Percentiles rank a stretch among this genome's conserved stretches.
phyloP scores from a whole-genome alignment of 495 filamentous ascomycete species.

The Immersiella caudata region DNA sequence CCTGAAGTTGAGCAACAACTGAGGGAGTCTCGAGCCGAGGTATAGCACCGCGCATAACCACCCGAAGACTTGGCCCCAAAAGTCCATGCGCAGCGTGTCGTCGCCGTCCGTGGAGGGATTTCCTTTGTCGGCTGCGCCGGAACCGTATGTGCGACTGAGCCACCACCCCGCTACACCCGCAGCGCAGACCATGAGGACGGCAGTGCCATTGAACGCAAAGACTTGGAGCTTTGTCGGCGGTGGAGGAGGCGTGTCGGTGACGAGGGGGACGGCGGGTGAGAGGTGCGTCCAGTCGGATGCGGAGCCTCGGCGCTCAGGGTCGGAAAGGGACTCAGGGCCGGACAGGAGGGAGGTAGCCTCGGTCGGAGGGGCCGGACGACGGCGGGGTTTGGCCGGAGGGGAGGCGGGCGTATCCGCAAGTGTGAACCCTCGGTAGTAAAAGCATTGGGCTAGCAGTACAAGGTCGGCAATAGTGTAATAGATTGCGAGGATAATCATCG shows the following conservation, averaged over 20 bases:
- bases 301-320: constrained; percentile 37
- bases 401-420: constrained; percentile 56
- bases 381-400: constrained; percentile 29
- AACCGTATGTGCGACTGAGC: constrained; percentile 54
- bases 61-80: constrained; percentile 82
- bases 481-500: constrained; percentile 91
- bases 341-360: constrained; percentile 50
- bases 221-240: constrained; percentile 57
- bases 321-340: constrained; percentile 5
- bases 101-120: not conserved
- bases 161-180: constrained; percentile 88
- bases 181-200: constrained; percentile 75
- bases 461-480: constrained; percentile 96
- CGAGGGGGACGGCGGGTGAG: constrained; percentile 76
- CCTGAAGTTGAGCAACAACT: constrained; percentile 85
- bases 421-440: constrained; percentile 89
- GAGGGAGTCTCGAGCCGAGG: constrained; percentile 83
- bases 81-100: constrained; percentile 58
- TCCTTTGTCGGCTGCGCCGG: constrained; percentile 12
- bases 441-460: constrained; percentile 82
- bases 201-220: constrained; percentile 68
- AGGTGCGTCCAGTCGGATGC: constrained; percentile 59
- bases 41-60: constrained; percentile 87
- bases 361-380: constrained; percentile 25
- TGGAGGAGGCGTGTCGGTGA: constrained; percentile 44